phyloP scores from a whole-genome alignment of 2,329 filamentous ascomycete species.

The Alternaria conjuncta region DNA sequence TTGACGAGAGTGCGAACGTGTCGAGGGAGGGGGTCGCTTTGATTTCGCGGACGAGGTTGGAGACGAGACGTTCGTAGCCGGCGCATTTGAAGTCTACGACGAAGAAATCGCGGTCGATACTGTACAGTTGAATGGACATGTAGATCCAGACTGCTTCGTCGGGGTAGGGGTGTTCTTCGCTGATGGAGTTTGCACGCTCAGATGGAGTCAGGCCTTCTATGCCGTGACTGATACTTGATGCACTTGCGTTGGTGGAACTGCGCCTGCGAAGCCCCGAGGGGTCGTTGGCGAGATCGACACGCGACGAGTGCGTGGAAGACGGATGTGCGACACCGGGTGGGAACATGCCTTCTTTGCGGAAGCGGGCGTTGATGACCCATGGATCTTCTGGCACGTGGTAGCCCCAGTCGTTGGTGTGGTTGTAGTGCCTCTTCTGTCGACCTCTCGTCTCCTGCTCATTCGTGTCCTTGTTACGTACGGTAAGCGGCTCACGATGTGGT shows the following conservation, averaged over 20 bases:
- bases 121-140: constrained; percentile 75
- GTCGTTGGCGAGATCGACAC: constrained; percentile 53
- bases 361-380: constrained; percentile 92
- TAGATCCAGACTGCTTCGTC: constrained; percentile 86
- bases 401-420: constrained; percentile 60
- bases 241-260: constrained; percentile 43
- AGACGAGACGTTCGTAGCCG: constrained; percentile 87
- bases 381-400: constrained; percentile 92
- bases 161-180: constrained; percentile 47
- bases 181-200: constrained; percentile 20
- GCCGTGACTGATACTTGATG: constrained; percentile 37
- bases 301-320: constrained; percentile 57
- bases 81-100: constrained; percentile 99
- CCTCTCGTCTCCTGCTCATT: constrained; percentile 35
- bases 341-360: constrained; percentile 80
- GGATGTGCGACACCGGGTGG: constrained; percentile 58
- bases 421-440: constrained; percentile 51
- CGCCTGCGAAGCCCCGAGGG: constrained; percentile 32
- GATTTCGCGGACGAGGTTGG: constrained; percentile 50
- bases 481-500: constrained; percentile 35
- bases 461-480: constrained; percentile 34
- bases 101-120: constrained; percentile 86
- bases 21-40: constrained; percentile 32
- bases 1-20: constrained; percentile 23
- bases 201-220: constrained; percentile 32